These are phyloP conservation scores for Mycosarcoma maydis DNA, from an alignment of 1,284 basidiomycete genomes.

Conservation along the genomic window DNA sequence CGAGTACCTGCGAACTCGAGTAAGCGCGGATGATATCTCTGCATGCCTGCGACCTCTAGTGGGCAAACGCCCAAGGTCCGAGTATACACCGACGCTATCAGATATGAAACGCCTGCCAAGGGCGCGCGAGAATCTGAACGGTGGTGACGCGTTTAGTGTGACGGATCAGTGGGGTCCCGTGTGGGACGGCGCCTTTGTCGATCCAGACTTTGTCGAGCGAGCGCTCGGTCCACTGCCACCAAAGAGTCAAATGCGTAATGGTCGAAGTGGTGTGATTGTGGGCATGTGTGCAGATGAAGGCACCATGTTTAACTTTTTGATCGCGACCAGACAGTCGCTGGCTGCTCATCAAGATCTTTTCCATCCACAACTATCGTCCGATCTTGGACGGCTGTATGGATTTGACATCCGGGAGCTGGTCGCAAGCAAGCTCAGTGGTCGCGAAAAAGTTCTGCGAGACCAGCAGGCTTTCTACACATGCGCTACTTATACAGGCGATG, in stretches of 20 bases:
- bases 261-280: slow-evolving; percentile 30
- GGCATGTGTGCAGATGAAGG: slow-evolving; percentile 52
- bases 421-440: not conserved
- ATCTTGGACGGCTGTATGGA: slow-evolving; percentile 26
- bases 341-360: slow-evolving; percentile 21
- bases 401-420: slow-evolving; percentile 11
- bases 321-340: slow-evolving; percentile 30
- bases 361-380: slow-evolving; percentile 16
- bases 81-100: slow-evolving; percentile 17
- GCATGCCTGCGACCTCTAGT: slow-evolving; percentile 19
- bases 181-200: slow-evolving; percentile 49
- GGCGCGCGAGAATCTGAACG: slow-evolving; percentile 18
- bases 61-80: slow-evolving; percentile 37
- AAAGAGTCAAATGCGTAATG: slow-evolving; percentile 30
- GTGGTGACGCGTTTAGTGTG: slow-evolving; percentile 8
- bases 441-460: slow-evolving; percentile 14
- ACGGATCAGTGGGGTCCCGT: slow-evolving; percentile 45
- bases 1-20: slow-evolving; percentile 24
- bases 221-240: slow-evolving; percentile 18
- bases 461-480: slow-evolving; percentile 36
- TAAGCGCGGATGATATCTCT: slow-evolving; percentile 33
- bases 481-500: slow-evolving; percentile 49
- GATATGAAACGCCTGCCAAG: slow-evolving; percentile 10
- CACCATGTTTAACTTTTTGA: slow-evolving; percentile 51
- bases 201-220: slow-evolving; percentile 17